Evolutionary conservation across 345 rosid species (phyloP).

Genomic region (Aquilaria malaccensis): DNA sequence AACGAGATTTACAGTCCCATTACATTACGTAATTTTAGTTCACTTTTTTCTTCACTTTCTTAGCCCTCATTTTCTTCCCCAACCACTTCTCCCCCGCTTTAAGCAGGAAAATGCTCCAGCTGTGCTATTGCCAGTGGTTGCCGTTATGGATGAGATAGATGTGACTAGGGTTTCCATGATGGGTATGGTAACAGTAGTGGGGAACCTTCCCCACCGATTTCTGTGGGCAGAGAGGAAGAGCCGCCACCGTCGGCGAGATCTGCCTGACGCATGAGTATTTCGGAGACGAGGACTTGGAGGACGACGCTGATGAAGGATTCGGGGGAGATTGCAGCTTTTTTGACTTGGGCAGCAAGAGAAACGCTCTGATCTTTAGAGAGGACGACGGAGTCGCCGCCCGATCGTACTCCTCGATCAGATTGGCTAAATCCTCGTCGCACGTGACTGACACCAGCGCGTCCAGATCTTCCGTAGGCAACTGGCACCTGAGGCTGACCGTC

Average conservation of each 20-base stretch:
- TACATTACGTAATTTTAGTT: slow-evolving; percentile 20
- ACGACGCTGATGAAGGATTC: slow-evolving; percentile 32
- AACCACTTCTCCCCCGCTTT: not conserved
- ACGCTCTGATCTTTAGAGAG: slow-evolving; percentile 69
- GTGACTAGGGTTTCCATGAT: slow-evolving; percentile 40
- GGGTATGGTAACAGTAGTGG: slow-evolving; percentile 39
- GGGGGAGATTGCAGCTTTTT: slow-evolving; percentile 25
- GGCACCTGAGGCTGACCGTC: slow-evolving; percentile 63
- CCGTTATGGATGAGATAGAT: slow-evolving; percentile 51
- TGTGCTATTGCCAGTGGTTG: slow-evolving; percentile 54
- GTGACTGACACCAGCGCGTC: slow-evolving; percentile 78
- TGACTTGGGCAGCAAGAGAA: slow-evolving; percentile 51
- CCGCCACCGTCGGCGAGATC: slow-evolving; percentile 15
- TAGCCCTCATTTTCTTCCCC: not conserved
- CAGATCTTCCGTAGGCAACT: slow-evolving; percentile 78
- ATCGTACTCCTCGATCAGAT: slow-evolving; percentile 90
- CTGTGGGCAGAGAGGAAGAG: slow-evolving; percentile 15
- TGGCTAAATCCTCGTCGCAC: slow-evolving; percentile 78
- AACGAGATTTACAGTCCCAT: slow-evolving; percentile 39
- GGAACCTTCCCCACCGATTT: slow-evolving; percentile 28
- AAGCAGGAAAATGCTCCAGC: not conserved
- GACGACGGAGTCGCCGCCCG: slow-evolving; percentile 30
- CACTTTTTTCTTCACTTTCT: not conserved
- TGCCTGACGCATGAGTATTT: slow-evolving; percentile 23
- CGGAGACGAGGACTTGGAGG: slow-evolving; percentile 40